Percentiles rank a stretch among this genome's conserved stretches.
Evolutionary conservation across 2,329 filamentous ascomycete species (phyloP).

Genomic region (Penicillium sp.): DNA sequence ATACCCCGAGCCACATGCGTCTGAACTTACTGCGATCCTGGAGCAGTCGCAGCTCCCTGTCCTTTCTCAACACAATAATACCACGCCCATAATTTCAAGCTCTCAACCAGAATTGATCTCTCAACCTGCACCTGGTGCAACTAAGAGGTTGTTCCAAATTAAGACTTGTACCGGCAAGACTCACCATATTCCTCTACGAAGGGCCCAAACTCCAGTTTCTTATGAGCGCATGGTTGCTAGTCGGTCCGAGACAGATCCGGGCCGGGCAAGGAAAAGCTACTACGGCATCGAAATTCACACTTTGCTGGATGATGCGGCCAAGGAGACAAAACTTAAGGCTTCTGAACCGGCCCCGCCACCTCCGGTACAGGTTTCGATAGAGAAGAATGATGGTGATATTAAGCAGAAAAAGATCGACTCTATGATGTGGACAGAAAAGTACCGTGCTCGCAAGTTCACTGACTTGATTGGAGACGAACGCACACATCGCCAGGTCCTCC

Average conservation of each 20-base stretch:
- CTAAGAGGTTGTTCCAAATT: slow-evolving; percentile 30
- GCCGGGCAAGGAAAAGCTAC: slow-evolving; percentile 63
- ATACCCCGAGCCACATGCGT: slow-evolving; percentile 16
- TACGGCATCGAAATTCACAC: slow-evolving; percentile 92
- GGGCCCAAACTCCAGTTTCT: slow-evolving; percentile 35
- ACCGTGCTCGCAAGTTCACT: slow-evolving; percentile 85
- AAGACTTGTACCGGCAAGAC: slow-evolving; percentile 51
- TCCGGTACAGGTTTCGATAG: slow-evolving; percentile 33
- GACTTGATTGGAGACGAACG: slow-evolving; percentile 93
- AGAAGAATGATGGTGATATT: slow-evolving; percentile 24
- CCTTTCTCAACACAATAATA: background rate
- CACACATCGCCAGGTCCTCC: slow-evolving; percentile 83
- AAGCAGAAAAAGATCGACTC: slow-evolving; percentile 32
- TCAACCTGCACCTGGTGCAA: slow-evolving; percentile 11
- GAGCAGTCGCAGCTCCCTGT: slow-evolving; percentile 4
- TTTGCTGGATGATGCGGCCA: slow-evolving; percentile 69
- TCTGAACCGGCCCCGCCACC: slow-evolving; percentile 17
- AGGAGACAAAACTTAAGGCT: slow-evolving; percentile 48
- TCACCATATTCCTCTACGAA: slow-evolving; percentile 44
- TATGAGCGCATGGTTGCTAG: slow-evolving; percentile 56
- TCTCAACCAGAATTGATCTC: slow-evolving; percentile 8
- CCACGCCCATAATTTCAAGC: slow-evolving; percentile 1
- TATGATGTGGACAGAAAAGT: slow-evolving; percentile 91
- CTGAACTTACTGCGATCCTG: slow-evolving; percentile 15
- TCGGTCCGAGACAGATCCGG: slow-evolving; percentile 50